Base-by-base conservation (phyloP, 805 yeast genomes). In the Starmera amethionina region DNA sequence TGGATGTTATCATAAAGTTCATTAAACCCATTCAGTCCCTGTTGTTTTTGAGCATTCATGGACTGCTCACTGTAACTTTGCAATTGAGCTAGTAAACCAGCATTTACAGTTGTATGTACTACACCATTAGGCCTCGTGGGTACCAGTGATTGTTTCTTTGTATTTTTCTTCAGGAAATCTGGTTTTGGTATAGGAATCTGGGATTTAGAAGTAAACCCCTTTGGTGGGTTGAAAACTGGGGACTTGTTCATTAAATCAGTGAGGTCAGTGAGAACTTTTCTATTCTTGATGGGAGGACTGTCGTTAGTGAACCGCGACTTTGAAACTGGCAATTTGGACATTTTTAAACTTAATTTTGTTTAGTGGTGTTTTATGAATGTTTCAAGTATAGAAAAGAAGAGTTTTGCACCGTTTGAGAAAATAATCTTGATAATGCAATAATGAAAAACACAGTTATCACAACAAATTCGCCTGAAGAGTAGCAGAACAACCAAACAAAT, bases 221-320 rank as follows among this genome's bases (percentile, higher is more conserved):
- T 9, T 29, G 8, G 32, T 14, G 8, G 9, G 19, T 11, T 31
- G 35, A 36, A 44, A 7, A 39, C 36, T 13, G 56, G 56, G 5
- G 55, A 47, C 35, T 51, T 49, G 27, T 45, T 28, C n/a, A 22
- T 28, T 13, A 42, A 42, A 22, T 45, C 47, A 4, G 50, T 48
- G 11, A 44, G 40, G 15, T 49, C 52, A 12, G 34, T 30, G 3
- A 53, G 39, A 0, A 49, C 54, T 30, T 52, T 51, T 35, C 58
- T 42, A 34, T 36, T 42, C 43, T 53, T 53, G 13, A 45, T 32
- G 3, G 55, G 58, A 3, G 58, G 58, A 1, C 52, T 45, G 0
- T 37, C 43, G 18, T 46, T 42, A 2, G 28, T 8, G 8, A 19
- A 25, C 19, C 52, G 40, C 4, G 42, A 29, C 19, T 25, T 37